A percentile compares a stretch with the other conserved stretches of the same genome.
Evolutionary conservation across 1,139 yeast genomes (phyloP).

Genomic region (Zygoascus hellenicus): DNA sequence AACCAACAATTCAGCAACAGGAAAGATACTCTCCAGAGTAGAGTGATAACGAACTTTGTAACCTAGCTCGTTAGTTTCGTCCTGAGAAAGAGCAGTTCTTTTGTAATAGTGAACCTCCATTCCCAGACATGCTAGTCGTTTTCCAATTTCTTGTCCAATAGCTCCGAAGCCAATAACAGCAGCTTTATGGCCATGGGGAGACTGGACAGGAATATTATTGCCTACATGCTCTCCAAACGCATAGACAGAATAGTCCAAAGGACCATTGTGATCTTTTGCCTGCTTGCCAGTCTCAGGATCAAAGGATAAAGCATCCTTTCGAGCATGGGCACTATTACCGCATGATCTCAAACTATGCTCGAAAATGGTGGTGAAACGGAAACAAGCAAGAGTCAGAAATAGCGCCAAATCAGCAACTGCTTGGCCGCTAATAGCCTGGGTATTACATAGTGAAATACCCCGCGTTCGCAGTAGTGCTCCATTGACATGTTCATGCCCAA

Average conservation of each 20-base stretch:
- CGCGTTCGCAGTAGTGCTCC: slow-evolving; percentile 37
- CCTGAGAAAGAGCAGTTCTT: slow-evolving; percentile 42
- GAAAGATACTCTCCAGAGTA: slow-evolving; percentile 37
- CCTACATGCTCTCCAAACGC: slow-evolving; percentile 17
- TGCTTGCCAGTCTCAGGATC: slow-evolving; percentile 23
- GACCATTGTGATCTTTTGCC: slow-evolving; percentile 19
- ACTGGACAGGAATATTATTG: slow-evolving; percentile 8
- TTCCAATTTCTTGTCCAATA: slow-evolving; percentile 64
- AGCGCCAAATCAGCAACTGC: slow-evolving; percentile 79
- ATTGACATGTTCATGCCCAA: slow-evolving; percentile 64
- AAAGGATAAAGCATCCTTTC: slow-evolving; percentile 29
- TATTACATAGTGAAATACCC: slow-evolving; percentile 57
- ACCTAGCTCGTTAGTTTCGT: slow-evolving; percentile 28
- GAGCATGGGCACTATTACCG: slow-evolving; percentile 41
- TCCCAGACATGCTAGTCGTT: slow-evolving; percentile 51
- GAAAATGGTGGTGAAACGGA: slow-evolving; percentile 54
- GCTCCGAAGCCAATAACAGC: slow-evolving; percentile 75
- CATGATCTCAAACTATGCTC: slow-evolving; percentile 39
- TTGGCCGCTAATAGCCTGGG: slow-evolving; percentile 46
- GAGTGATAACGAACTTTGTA: slow-evolving; percentile 44
- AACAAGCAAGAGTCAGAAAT: slow-evolving; percentile 52
- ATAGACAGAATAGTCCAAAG: slow-evolving; percentile 5
- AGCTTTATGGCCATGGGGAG: slow-evolving; percentile 53
- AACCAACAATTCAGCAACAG: slow-evolving; percentile 52
- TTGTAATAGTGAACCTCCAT: slow-evolving; percentile 60